Evolutionary conservation across 345 rosid species (phyloP), one percentile per base, ranked within the genome.

Genomic region (Aethionema arabicum): DNA sequence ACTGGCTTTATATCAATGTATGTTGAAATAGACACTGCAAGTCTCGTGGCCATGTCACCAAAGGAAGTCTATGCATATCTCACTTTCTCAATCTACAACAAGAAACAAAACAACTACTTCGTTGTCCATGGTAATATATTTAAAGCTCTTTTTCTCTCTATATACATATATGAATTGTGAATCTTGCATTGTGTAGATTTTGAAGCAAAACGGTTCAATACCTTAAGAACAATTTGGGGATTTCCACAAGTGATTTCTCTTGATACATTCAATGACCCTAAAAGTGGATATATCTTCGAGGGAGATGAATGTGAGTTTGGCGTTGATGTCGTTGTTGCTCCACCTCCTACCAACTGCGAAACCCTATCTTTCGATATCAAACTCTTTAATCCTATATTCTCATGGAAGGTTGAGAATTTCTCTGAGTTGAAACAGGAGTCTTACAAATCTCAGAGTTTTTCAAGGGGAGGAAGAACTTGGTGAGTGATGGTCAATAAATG

Each of bases 301-400:
- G 39, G 63, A 57, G 63, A 58, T 30, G 38, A 58, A 13, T 47
- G 55, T 46, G 45, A 45, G 55, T 61, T 61, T 47, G 46, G 65
- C 33, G 55, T 16, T 46, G 55, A 47, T 61, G 54, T 61, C 15
- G 21, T 46, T 42, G 54, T 61, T 47, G 35, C 45, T 47, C n/a
- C 55, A 46, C 44, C 53, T 4, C 27, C 12, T 16, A 36, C 5
- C 35, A 46, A 61, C 3, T 47, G 55, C 45, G 55, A 61, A 46
- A 11, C 21, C 6, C 7, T 36, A 3, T 60, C 45, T 8, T 45
- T 60, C 11, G 4, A 31, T 6, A 5, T 41, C 12, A 13, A 3
- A 58, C 1, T n/a, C 39, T 5, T 0, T 31, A 4, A 2, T 4
- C 50, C 32, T 13, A 54, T 13, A 2, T 52, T 40, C 21, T 51